phyloP scores from a whole-genome alignment of 345 rosid species.

The Microthlaspi erraticum region DNA sequence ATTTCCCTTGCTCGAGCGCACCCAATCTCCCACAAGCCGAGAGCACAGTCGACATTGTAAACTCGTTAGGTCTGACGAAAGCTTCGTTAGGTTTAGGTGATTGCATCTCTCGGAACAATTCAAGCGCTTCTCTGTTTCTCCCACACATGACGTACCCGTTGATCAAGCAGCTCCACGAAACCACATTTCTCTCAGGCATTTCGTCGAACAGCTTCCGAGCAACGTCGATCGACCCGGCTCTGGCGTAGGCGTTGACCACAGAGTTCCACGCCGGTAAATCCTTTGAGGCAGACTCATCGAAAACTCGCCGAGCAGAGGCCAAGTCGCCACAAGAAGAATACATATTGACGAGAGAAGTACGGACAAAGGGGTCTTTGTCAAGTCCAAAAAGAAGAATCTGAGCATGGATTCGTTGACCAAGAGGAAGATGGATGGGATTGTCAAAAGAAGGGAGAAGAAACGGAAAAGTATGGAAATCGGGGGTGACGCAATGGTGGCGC shows the following conservation, averaged over 20 bases:
- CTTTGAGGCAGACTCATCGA: constrained; percentile 44
- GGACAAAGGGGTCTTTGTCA: constrained; percentile 46
- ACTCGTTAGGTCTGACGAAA: constrained; percentile 51
- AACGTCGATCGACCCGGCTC: constrained; percentile 41
- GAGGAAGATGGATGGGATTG: constrained; percentile 41
- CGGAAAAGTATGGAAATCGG: constrained; percentile 59
- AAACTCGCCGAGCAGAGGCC: constrained; percentile 46
- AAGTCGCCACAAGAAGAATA: constrained; percentile 52
- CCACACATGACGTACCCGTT: constrained; percentile 58
- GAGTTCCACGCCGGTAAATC: constrained; percentile 69
- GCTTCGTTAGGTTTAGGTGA: constrained; percentile 19
- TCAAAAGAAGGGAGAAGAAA: constrained; percentile 53
- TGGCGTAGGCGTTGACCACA: constrained; percentile 41
- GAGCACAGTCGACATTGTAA: constrained; percentile 57
- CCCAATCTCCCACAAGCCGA: constrained; percentile 63
- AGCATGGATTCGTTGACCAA: constrained; percentile 71
- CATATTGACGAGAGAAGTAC: constrained; percentile 52
- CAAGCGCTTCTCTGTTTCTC: constrained; percentile 52
- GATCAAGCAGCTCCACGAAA: constrained; percentile 63
- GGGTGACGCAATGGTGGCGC: constrained; percentile 55
- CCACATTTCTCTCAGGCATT: constrained; percentile 60
- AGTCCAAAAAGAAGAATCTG: constrained; percentile 57
- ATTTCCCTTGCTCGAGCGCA: constrained; percentile 54
- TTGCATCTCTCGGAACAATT: constrained; percentile 57
- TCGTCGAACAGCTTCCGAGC: constrained; percentile 56